These are phyloP conservation scores for Talaromyces marneffei DNA, from an alignment of 2,329 filamentous ascomycete genomes.

Conservation along the genomic window DNA sequence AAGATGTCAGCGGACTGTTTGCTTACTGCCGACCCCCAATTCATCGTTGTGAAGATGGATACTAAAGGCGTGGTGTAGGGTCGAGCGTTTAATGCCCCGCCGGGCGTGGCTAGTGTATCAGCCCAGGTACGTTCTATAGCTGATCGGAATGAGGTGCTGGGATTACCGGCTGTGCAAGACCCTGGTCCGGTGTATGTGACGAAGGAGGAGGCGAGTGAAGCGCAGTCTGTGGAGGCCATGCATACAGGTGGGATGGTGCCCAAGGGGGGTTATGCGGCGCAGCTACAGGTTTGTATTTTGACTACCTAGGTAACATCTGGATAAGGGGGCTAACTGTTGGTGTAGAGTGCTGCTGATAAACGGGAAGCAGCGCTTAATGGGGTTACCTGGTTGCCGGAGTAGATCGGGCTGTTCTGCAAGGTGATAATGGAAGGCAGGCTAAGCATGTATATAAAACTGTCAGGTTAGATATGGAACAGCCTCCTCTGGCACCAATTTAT, in stretches of 20 bases:
- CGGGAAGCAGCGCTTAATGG: slow-evolving; percentile 23
- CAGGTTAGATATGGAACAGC: too few relatives aligned
- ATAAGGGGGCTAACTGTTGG: background rate
- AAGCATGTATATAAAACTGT: background rate
- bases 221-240: slow-evolving; percentile 24
- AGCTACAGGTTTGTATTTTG: slow-evolving; percentile 28
- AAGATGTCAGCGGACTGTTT: background rate
- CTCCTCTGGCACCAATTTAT: too few relatives aligned
- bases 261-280: slow-evolving; percentile 27
- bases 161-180: slow-evolving; percentile 21
- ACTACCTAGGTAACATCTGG: background rate
- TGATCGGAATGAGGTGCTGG: slow-evolving; percentile 27
- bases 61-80: slow-evolving; percentile 17
- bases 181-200: slow-evolving; percentile 26
- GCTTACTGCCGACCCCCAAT: too few relatives aligned
- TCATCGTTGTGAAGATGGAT: too few relatives aligned
- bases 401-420: background rate
- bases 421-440: too few relatives aligned
- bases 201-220: slow-evolving; percentile 29
- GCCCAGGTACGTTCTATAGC: slow-evolving; percentile 31
- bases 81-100: slow-evolving; percentile 30
- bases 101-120: slow-evolving; percentile 26
- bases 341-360: slow-evolving; percentile 32
- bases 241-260: slow-evolving; percentile 29
- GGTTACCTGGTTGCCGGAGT: slow-evolving; percentile 13